Conservation (phyloP, 2,329 filamentous ascomycete species). For the Talaromyces sp. region DNA sequence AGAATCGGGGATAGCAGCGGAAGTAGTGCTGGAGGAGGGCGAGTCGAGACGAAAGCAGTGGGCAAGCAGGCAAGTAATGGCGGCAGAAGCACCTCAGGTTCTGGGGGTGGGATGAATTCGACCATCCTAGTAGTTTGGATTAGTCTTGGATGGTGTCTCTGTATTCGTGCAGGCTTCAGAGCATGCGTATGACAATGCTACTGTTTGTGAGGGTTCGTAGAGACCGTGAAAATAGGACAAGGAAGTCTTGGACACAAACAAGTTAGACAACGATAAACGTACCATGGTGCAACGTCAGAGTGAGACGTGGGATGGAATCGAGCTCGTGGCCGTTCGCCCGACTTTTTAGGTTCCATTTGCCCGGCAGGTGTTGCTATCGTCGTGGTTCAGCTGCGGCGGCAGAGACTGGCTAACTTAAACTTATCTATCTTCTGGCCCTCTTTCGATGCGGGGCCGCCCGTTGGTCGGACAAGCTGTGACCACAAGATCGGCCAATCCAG, state of each 20-base stretch:
- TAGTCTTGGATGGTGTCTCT: neutral
- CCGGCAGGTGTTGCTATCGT: constrained; percentile 7
- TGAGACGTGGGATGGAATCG: neutral
- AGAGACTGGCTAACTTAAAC: neutral
- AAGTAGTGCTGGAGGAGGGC: constrained; percentile 59
- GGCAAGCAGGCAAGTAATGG: constrained; percentile 63
- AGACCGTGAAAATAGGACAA: neutral
- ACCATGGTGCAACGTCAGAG: constrained; percentile 15
- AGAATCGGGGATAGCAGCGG: constrained; percentile 62
- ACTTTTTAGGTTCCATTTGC: constrained; percentile 17
- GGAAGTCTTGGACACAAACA: neutral
- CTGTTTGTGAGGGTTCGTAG: neutral
- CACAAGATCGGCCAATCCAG: neutral
- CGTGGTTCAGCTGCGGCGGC: neutral
- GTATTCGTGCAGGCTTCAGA: neutral
- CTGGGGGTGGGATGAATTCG: constrained; percentile 54
- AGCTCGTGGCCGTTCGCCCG: constrained; percentile 15
- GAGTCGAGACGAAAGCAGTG: constrained; percentile 57
- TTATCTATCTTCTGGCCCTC: neutral
- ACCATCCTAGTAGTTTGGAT: constrained; percentile 43
- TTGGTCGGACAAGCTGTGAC: neutral
- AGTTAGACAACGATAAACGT: constrained; percentile 5
- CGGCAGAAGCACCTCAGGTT: constrained; percentile 56
- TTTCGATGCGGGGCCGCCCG: neutral
- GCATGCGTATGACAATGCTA: neutral